These are phyloP conservation scores for Coemansia sp. DNA, from an alignment of 371 early-diverging fungal genomes.

Conservation along the genomic window DNA sequence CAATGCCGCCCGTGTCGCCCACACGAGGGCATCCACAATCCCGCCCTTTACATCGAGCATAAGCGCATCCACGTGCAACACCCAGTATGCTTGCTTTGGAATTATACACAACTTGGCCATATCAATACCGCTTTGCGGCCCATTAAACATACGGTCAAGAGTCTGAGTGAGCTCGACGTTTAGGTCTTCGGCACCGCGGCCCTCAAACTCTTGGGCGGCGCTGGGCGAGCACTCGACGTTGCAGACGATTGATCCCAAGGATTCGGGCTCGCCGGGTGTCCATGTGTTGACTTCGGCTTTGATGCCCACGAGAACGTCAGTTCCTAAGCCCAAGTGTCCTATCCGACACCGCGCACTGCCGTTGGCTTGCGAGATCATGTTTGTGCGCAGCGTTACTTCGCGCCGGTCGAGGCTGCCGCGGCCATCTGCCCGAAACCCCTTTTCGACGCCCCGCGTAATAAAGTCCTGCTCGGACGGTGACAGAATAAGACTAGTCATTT, in stretches of 20 bases:
- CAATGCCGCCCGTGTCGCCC: conserved; percentile 84
- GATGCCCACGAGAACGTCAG: conserved; percentile 90
- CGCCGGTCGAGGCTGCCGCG: conserved; percentile 77
- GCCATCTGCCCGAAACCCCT: conserved; percentile 85
- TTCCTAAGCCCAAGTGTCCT: conserved; percentile 62
- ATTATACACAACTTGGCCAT: conserved; percentile 83
- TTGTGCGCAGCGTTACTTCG: conserved; percentile 72
- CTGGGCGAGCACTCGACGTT: conserved; percentile 88
- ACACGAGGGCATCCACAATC: conserved; percentile 76
- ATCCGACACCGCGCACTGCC: conserved; percentile 80
- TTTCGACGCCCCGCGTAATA: conserved; percentile 78
- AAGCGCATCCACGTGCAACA: conserved; percentile 87
- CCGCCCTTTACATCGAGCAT: conserved; percentile 90
- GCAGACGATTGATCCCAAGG: conserved; percentile 72
- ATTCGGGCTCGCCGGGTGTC: conserved; percentile 57
- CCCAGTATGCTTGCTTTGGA: conserved; percentile 86
- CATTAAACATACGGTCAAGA: conserved; percentile 74
- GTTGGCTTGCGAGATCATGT: conserved; percentile 82
- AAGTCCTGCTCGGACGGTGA: conserved; percentile 81
- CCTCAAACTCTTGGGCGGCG: conserved; percentile 78
- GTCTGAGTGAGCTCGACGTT: conserved; percentile 79
- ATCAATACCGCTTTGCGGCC: conserved; percentile 81
- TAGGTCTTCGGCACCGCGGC: conserved; percentile 77
- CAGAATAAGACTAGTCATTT: conserved; percentile 54
- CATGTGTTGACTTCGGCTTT: conserved; percentile 84